Percentiles rank a stretch among this genome's conserved stretches.
Conservation (phyloP, 306 rosid species). For the Carpinus fangiana region DNA sequence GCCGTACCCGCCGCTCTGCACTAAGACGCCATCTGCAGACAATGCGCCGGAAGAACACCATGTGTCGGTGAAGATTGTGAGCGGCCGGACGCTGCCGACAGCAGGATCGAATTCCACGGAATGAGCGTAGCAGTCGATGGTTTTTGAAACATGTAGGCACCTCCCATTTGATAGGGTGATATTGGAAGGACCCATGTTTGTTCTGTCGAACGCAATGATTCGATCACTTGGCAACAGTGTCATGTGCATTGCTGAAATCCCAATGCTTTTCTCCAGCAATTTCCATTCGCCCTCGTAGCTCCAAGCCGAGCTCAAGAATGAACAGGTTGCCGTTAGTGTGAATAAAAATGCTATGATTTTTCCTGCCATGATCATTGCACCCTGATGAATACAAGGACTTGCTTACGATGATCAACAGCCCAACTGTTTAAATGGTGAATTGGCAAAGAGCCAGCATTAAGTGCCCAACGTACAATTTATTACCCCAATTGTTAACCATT, state of each 20-base stretch:
- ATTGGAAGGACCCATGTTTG: slow-evolving; percentile 37
- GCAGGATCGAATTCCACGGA: slow-evolving; percentile 35
- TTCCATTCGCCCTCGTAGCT: slow-evolving; percentile 22
- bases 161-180: slow-evolving; percentile 15
- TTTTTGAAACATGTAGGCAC: not conserved
- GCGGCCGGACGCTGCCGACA: slow-evolving; percentile 20
- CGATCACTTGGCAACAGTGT: slow-evolving; percentile 35
- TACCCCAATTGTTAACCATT: no score
- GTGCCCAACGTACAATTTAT: no score
- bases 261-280: slow-evolving; percentile 33
- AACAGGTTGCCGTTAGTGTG: slow-evolving; percentile 12
- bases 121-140: slow-evolving; percentile 30
- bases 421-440: not conserved
- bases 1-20: slow-evolving; percentile 30
- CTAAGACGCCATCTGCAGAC: slow-evolving; percentile 22
- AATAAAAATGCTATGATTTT: not conserved
- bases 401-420: not conserved
- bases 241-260: slow-evolving; percentile 47
- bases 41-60: slow-evolving; percentile 45
- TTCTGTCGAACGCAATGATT: slow-evolving; percentile 32
- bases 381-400: not conserved
- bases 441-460: no score
- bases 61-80: slow-evolving; percentile 36
- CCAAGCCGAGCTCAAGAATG: not conserved
- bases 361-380: slow-evolving; percentile 19